Evolutionary conservation across 2,329 filamentous ascomycete species (phyloP), one percentile per base, ranked within the genome.

Genomic region (Neonectria magnoliae): DNA sequence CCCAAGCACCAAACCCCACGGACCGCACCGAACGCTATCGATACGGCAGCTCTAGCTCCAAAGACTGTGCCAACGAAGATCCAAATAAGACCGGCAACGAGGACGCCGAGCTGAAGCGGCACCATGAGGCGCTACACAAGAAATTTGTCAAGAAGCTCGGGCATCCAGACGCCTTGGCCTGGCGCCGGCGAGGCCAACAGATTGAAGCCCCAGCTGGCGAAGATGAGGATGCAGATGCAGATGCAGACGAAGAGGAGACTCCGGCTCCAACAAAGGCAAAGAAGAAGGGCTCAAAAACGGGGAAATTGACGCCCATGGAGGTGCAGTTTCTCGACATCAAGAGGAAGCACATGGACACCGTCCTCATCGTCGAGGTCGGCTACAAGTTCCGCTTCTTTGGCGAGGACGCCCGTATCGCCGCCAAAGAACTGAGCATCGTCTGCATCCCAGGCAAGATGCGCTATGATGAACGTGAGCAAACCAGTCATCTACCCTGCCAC

Each of bases 361-460:
- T 99, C 20, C 84, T 99, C 58, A 92, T 98, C 13, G 90, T 98
- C 57, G 95, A 99, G 77, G 96, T 98, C 9, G 96, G 96, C 55
- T 99, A 99, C 82, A 99, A 99, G 77, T 99, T 97, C 80, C 90
- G 92, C 36, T 97, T 99, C 82, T 97, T 97, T 76, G 96, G 96
- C 11, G 95, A 98, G 74, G 96, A 99, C 81, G 96, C 96, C 9
- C 88, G 94, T 57, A 88, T 89, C 58, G 96, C 95, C 5, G 93
- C 94, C 13, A 97, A 95, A 78, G 93, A 95, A 77, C 84, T 99
- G 53, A 92, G 93, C 64, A 98, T 99, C 71, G 92, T 99, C 42
- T 99, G 96, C 77, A 98, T 99, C 72, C 95, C 96, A 0, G 96
- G 96, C 38, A 98, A 98, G 76, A 89, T 95, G 78, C 88, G 95